These are phyloP conservation scores for Saccharomycopsis schoenii DNA, from an alignment of 805 yeast genomes.

Conservation along the genomic window DNA sequence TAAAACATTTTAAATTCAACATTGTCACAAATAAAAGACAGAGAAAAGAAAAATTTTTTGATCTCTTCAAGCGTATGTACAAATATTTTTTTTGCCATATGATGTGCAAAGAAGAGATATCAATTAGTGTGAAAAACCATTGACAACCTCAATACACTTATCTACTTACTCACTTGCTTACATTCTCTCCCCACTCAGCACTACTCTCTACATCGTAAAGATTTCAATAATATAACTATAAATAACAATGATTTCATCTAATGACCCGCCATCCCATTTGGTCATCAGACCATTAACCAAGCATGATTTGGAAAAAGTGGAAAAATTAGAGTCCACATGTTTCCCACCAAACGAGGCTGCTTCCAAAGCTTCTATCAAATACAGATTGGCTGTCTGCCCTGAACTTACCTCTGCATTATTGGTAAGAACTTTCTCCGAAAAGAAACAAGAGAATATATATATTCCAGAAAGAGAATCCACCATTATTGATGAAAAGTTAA, in stretches of 20 bases:
- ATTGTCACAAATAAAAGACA: no score
- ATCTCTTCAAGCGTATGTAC: no score
- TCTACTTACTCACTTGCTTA: no score
- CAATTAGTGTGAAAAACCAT: no score
- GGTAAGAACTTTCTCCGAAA: slow-evolving; percentile 47
- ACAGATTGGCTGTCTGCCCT: slow-evolving; percentile 74
- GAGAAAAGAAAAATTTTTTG: no score
- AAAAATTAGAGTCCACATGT: slow-evolving; percentile 53
- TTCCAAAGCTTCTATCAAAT: slow-evolving; percentile 48
- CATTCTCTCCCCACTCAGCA: no score
- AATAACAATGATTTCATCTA: background rate
- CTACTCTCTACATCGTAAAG: no score
- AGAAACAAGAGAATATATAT: slow-evolving; percentile 19
- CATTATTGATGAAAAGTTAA: slow-evolving; percentile 50
- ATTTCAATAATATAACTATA: no score
- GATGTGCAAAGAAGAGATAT: no score
- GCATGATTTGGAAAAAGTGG: slow-evolving; percentile 58
- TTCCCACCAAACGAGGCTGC: slow-evolving; percentile 68
- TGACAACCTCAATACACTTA: no score
- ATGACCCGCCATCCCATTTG: slow-evolving; percentile 35
- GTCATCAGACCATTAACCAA: slow-evolving; percentile 69
- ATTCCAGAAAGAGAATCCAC: slow-evolving; percentile 24
- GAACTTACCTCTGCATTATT: slow-evolving; percentile 87
- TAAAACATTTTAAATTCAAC: no score
- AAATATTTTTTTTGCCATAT: no score